Base-by-base conservation (phyloP, 139 green algal genomes). In the Medakamo hakoo region DNA sequence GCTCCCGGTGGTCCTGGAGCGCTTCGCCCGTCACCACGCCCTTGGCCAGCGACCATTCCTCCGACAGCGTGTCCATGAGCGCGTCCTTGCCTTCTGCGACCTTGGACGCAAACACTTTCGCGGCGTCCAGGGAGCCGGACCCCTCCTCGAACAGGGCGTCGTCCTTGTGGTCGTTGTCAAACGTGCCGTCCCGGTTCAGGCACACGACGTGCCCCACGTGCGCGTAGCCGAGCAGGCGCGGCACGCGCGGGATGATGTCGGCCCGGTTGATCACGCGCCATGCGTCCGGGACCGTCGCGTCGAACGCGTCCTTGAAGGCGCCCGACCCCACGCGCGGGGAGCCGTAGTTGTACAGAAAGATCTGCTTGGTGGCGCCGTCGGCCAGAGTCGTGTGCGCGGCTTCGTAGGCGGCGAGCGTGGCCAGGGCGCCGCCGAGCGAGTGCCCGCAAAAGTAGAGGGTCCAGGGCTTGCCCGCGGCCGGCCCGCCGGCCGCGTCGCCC, bases 391-490 rank as follows among this genome's bases (percentile, higher is more conserved):
- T 60, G 3, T 60, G 63, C 1, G 77, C 73, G 18, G 88, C 64
- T 30, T 94, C 86, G 57, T 85, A 89, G 0, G 88, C 81, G 58
- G 77, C 82, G 18, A 95, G 73, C 9, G 84, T 93, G 19, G 82
- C 81, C 63, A 95, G 76, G 0, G 86, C 88, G 4, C 86, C 88
- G 0, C 88, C 88, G 31, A 95, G 75, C 27, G 76, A 87, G 74
- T 95, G 88, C 0, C 88, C 88, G 21, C 84, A 87, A 4, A 86
- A 56, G 55, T 77, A 76, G 49, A 83, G 28, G 19, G 40, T 75
- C 78, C 78, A 83, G 2, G 66, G 48, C 9, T 66, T 2, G 26
- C 58, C 52, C 9, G 31, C 20, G 27, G 20, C 40, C 21, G 31
- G 61, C 3, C 14, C 40, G 27, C 31, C 48, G 32, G 24, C 32